Conservation (phyloP, 1,139 yeast species). For the Entelexis paramagnoliae region DNA sequence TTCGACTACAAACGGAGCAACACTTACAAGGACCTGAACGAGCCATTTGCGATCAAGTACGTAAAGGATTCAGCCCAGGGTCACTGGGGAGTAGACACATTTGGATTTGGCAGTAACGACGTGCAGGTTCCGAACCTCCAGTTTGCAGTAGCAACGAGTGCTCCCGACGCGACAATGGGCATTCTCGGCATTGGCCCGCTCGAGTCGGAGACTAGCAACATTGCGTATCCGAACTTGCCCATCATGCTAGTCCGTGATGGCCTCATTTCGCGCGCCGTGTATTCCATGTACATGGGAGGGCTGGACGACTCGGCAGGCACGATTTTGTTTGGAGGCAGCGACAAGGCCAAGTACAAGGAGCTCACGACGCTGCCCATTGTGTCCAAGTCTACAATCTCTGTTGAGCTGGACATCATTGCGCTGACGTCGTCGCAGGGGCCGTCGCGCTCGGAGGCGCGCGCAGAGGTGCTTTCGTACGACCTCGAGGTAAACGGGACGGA, state of each 20-base stretch:
- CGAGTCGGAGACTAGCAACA: slow-evolving; percentile 19
- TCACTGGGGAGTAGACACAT: slow-evolving; percentile 24
- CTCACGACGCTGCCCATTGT: slow-evolving; percentile 22
- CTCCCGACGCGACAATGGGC: slow-evolving; percentile 25
- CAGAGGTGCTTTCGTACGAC: background rate
- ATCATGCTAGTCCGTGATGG: slow-evolving; percentile 22
- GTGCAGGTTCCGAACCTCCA: slow-evolving; percentile 16
- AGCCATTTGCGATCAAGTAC: slow-evolving; percentile 22
- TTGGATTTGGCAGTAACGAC: slow-evolving; percentile 18
- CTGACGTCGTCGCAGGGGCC: slow-evolving; percentile 16
- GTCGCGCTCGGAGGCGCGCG: background rate
- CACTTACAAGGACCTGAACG: slow-evolving; percentile 17
- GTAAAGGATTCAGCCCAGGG: slow-evolving; percentile 25
- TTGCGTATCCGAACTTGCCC: slow-evolving; percentile 24
- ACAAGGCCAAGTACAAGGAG: slow-evolving; percentile 44
- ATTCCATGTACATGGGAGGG: slow-evolving; percentile 46
- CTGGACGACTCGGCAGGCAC: slow-evolving; percentile 38
- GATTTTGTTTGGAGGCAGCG: slow-evolving; percentile 50
- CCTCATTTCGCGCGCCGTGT: slow-evolving; percentile 32
- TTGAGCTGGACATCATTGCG: slow-evolving; percentile 16
- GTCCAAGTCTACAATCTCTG: slow-evolving; percentile 18
- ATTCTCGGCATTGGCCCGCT: slow-evolving; percentile 25
- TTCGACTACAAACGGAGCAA: slow-evolving; percentile 19
- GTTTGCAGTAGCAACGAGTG: slow-evolving; percentile 24
- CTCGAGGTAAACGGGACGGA: background rate